Evolutionary conservation across 2,329 filamentous ascomycete species (phyloP), one percentile per base, ranked within the genome.

Genomic region (Colletotrichum spinosum): DNA sequence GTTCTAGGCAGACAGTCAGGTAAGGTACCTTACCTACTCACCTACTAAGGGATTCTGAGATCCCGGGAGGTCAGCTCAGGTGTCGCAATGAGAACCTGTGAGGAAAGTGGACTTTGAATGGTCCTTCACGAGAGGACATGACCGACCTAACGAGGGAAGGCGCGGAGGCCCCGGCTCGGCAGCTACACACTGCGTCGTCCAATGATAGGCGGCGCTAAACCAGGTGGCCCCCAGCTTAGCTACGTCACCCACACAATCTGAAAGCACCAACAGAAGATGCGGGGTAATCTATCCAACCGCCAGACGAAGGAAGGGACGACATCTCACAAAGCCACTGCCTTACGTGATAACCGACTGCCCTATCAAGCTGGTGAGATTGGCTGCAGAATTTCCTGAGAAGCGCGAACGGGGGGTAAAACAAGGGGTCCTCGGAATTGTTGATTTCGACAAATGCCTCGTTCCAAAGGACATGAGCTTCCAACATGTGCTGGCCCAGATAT

Each of bases 221-320:
- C 60, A 58, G 59, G 48, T 37, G 50, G 42, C 56, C 54, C 64
- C 64, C 54, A 49, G 53, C 62, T 41, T 68, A 57, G 45, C 53
- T 63, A 68, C 66, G 66, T 68, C 66, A 68, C 62, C 65, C 48
- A 68, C 55, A 49, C 39, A 50, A 65, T 25, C 25, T 25, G 25
- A 25, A 25, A 5, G 25, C 25, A 25, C 25, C 25, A 25, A 5
- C 25, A 66, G 33, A 45, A 56, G 56, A 57, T 68, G 66, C 66
- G 66, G 66, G 66, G 66, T 67, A 68, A 63, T 33, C 25, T 52
- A 46, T 56, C 37, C 37, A 46, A 44, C 37, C 53, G 44, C 58
- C 52, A 61, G 41, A 62, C 53, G 35, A 35, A 35, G 54, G 49
- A 51, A 63, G 48, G 58, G 60, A 55, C 60, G 60, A 65, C 64